Evolutionary conservation across 1,139 yeast genomes (phyloP).

Genomic region (Wickerhamomyces sp.): DNA sequence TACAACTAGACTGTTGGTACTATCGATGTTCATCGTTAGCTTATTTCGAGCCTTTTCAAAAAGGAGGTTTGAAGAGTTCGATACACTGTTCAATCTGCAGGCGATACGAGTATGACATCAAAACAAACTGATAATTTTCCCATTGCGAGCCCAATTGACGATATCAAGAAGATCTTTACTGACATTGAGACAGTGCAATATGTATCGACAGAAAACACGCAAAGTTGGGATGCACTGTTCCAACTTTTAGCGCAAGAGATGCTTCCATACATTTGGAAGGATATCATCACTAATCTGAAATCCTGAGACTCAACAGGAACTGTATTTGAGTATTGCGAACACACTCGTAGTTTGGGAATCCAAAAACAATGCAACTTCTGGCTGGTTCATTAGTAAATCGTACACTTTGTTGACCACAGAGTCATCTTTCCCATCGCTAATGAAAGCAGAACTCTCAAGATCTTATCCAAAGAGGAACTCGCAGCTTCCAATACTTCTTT

Average conservation of each 20-base stretch:
- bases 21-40: conserved; percentile 37
- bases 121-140: conserved; percentile 5
- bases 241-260: conserved; percentile 15
- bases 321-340: background rate
- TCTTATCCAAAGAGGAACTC: conserved; percentile 43
- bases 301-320: conserved; percentile 17
- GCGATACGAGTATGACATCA: no score
- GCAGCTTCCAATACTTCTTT: conserved; percentile 39
- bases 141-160: conserved; percentile 8
- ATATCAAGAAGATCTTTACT: conserved; percentile 15
- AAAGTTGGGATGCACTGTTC: conserved; percentile 8
- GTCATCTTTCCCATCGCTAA: conserved; percentile 40
- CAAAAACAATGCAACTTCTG: conserved; percentile 46
- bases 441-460: conserved; percentile 48
- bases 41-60: conserved; percentile 23
- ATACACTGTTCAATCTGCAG: conserved; percentile 17
- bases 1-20: conserved; percentile 41
- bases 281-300: conserved; percentile 14
- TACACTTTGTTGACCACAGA: conserved; percentile 43
- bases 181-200: no score
- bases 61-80: conserved; percentile 26
- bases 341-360: conserved; percentile 60
- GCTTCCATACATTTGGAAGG: conserved; percentile 17
- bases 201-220: conserved; percentile 3
- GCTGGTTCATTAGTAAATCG: conserved; percentile 48